Evolutionary conservation across 371 early-diverging fungal genomes (phyloP), one percentile per base, ranked within the genome.

Genomic region (Smittium mucronatum): DNA sequence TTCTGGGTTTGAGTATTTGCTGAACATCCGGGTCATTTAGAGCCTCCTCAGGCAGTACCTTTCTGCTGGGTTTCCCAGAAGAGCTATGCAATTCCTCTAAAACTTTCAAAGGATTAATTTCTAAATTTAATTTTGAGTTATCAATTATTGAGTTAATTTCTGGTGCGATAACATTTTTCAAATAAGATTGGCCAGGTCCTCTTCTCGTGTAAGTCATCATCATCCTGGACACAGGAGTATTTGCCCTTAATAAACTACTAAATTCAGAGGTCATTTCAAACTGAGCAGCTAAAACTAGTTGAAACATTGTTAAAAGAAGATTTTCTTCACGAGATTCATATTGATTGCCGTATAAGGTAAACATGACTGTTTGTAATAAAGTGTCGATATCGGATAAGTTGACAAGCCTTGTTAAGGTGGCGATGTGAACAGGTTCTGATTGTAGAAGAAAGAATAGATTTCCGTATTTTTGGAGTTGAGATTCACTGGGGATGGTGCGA

Each of bases 261-360:
- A 93, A 94, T 71, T 94, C 94, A 5, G 87, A 86, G 0, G 93
- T 86, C 21, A 87, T 83, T 70, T 93, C 94, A 75, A 96, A 93
- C 76, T 96, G 93, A 2, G 88, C 87, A 1, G 92, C 86, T 47
- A 96, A 78, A 28, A 93, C 94, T 57, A 91, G 90, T 85, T 95
- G 95, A 76, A 97, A 94, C 94, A 97, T 93, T 26, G 94, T 92
- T 70, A 97, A 79, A 47, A 97, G 75, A 58, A 97, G 80, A 78
- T 93, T 91, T 78, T 97, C 97, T 82, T 97, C 96, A 59, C 95
- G 86, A 58, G 89, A 86, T 76, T 97, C 96, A 76, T 94, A 95
- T 75, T 95, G 96, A 79, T 95, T 94, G 35, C 95, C 95, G 70
- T 92, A 97, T 31, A 97, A 75, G 0, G 95, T 93, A 74, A 95